Evolutionary conservation across 345 rosid species (phyloP).

Genomic region (Eutrema japonicum): DNA sequence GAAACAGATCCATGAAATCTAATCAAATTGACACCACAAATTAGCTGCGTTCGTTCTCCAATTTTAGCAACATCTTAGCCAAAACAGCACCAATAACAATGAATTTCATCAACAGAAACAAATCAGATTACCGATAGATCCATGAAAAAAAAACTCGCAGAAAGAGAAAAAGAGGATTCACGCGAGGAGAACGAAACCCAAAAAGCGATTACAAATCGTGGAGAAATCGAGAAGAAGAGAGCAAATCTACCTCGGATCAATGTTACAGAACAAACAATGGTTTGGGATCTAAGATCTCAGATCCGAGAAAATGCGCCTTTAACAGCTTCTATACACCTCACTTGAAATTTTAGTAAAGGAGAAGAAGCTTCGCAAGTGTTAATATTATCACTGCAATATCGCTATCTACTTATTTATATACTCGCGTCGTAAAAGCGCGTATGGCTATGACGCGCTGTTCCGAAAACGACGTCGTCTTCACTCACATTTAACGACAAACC

Average conservation of each 20-base stretch:
- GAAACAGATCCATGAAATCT: slow-evolving; percentile 32
- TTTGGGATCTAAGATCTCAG: slow-evolving; percentile 49
- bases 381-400: slow-evolving; percentile 27
- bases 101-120: slow-evolving; percentile 5
- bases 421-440: slow-evolving; percentile 37
- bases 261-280: neutral
- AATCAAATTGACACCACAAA: slow-evolving; percentile 18
- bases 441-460: slow-evolving; percentile 30
- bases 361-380: slow-evolving; percentile 44
- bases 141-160: slow-evolving; percentile 6
- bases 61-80: slow-evolving; percentile 7
- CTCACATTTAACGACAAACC: neutral
- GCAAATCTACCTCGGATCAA: slow-evolving; percentile 39
- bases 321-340: slow-evolving; percentile 39
- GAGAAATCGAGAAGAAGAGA: slow-evolving; percentile 10
- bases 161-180: neutral
- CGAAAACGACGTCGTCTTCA: slow-evolving; percentile 13
- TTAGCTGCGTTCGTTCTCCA: slow-evolving; percentile 16
- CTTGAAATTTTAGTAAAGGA: slow-evolving; percentile 36
- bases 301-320: slow-evolving; percentile 48
- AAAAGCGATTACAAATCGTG: neutral
- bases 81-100: neutral
- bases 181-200: slow-evolving; percentile 29
- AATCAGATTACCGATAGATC: slow-evolving; percentile 32
- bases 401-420: slow-evolving; percentile 28